phyloP scores from a whole-genome alignment of 805 yeast species.

The Ogataea pignaliae region DNA sequence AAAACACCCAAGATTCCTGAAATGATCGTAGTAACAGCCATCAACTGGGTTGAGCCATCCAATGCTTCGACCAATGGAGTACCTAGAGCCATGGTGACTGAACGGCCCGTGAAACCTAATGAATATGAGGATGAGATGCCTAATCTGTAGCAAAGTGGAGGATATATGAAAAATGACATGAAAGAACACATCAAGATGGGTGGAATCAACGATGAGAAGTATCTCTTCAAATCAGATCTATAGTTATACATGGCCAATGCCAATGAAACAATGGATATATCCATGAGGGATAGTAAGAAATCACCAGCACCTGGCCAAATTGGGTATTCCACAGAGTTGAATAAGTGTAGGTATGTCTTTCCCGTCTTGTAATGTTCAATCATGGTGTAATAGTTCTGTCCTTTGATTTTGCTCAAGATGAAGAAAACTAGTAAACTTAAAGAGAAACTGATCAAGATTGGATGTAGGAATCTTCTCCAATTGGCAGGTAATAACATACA shows the following conservation, averaged over 20 bases:
- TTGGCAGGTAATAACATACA: slow-evolving; percentile 42
- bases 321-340: slow-evolving; percentile 35
- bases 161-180: slow-evolving; percentile 63
- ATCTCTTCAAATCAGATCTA: slow-evolving; percentile 55
- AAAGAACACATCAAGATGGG: slow-evolving; percentile 55
- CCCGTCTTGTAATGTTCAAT: slow-evolving; percentile 64
- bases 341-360: slow-evolving; percentile 55
- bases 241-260: slow-evolving; percentile 77
- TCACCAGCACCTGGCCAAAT: slow-evolving; percentile 82
- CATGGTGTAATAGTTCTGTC: slow-evolving; percentile 45
- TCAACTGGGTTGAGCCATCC: slow-evolving; percentile 64
- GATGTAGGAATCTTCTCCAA: slow-evolving; percentile 56
- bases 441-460: slow-evolving; percentile 64
- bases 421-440: slow-evolving; percentile 59
- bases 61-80: slow-evolving; percentile 66
- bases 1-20: slow-evolving; percentile 75
- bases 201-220: slow-evolving; percentile 54
- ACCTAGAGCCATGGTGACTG: slow-evolving; percentile 76
- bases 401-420: slow-evolving; percentile 52
- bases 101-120: slow-evolving; percentile 73
- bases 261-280: slow-evolving; percentile 69
- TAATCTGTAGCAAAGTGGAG: slow-evolving; percentile 59
- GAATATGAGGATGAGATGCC: slow-evolving; percentile 60
- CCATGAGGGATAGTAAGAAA: slow-evolving; percentile 64
- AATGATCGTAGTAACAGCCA: slow-evolving; percentile 75